These are phyloP conservation scores for Glarea lozoyensis DNA, from an alignment of 495 filamentous ascomycete species.

Conservation along the genomic window DNA sequence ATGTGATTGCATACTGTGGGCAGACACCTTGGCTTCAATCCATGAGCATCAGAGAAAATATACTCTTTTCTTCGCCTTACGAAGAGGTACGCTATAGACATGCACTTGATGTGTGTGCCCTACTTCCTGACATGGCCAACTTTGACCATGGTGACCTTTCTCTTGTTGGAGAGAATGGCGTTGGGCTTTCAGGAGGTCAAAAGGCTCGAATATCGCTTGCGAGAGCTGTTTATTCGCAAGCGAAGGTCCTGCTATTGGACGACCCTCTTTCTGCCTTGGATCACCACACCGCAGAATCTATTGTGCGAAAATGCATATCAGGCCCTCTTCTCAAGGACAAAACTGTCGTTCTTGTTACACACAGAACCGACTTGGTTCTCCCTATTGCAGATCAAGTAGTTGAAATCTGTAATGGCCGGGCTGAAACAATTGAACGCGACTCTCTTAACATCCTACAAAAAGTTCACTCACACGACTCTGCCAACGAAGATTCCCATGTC, in stretches of 20 bases:
- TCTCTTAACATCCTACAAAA: slow-evolving; percentile 16
- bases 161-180: slow-evolving; percentile 53
- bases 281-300: slow-evolving; percentile 66
- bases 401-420: slow-evolving; percentile 50
- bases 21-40: slow-evolving; percentile 88
- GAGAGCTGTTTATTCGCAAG: slow-evolving; percentile 26
- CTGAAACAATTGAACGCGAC: slow-evolving; percentile 34
- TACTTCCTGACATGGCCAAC: slow-evolving; percentile 46
- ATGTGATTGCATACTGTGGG: slow-evolving; percentile 71
- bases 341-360: slow-evolving; percentile 65
- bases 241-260: slow-evolving; percentile 27
- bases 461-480: slow-evolving; percentile 22
- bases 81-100: slow-evolving; percentile 52
- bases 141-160: slow-evolving; percentile 49
- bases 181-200: slow-evolving; percentile 60
- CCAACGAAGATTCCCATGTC: slow-evolving; percentile 26
- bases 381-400: slow-evolving; percentile 59
- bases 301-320: slow-evolving; percentile 58
- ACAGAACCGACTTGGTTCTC: slow-evolving; percentile 61
- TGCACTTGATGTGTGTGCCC: slow-evolving; percentile 49
- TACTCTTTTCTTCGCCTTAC: slow-evolving; percentile 56
- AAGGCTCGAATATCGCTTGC: slow-evolving; percentile 41
- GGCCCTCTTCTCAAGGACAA: slow-evolving; percentile 55
- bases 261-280: slow-evolving; percentile 31
- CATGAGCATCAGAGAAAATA: slow-evolving; percentile 60